These are phyloP conservation scores for Ascochyta lentis DNA, from an alignment of 2,329 filamentous ascomycete genomes.

Conservation along the genomic window DNA sequence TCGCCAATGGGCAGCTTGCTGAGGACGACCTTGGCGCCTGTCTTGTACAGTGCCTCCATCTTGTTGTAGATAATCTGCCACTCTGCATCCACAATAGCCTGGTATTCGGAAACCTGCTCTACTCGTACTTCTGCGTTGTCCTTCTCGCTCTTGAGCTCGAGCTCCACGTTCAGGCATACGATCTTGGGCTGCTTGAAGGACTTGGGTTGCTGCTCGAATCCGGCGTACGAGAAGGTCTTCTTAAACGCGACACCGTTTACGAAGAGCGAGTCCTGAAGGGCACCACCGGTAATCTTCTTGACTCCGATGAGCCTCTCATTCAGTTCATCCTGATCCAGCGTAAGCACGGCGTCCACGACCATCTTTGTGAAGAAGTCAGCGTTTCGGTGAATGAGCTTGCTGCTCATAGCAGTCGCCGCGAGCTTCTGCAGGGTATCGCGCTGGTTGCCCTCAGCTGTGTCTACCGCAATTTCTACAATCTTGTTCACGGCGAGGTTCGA, in stretches of 20 bases:
- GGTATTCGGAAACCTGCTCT: slow-evolving; percentile 98
- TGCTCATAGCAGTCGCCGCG: slow-evolving; percentile 96
- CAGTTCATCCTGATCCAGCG: slow-evolving; percentile 93
- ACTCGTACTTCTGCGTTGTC: slow-evolving; percentile 98
- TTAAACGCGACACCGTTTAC: slow-evolving; percentile 99
- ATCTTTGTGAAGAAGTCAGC: slow-evolving; percentile 96
- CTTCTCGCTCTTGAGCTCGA: slow-evolving; percentile 98
- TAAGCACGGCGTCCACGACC: slow-evolving; percentile 96
- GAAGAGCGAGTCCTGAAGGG: slow-evolving; percentile 93
- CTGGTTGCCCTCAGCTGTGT: slow-evolving; percentile 80
- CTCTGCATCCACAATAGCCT: slow-evolving; percentile 98
- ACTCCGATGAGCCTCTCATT: slow-evolving; percentile 98
- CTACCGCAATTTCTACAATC: slow-evolving; percentile 95
- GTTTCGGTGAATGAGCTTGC: slow-evolving; percentile 98
- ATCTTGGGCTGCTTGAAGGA: slow-evolving; percentile 94
- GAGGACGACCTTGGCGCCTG: slow-evolving; percentile 94
- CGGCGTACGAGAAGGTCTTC: slow-evolving; percentile 99
- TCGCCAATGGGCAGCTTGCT: slow-evolving; percentile 98
- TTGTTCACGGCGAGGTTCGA: slow-evolving; percentile 95
- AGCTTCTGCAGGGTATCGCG: slow-evolving; percentile 88
- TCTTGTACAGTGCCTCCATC: slow-evolving; percentile 91
- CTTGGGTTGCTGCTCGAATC: slow-evolving; percentile 99
- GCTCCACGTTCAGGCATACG: slow-evolving; percentile 94
- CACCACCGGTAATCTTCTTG: slow-evolving; percentile 97
- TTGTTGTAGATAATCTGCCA: slow-evolving; percentile 99